Evolutionary conservation across 495 filamentous ascomycete genomes (phyloP).

Genomic region (Annulohypoxylon maeteangense): DNA sequence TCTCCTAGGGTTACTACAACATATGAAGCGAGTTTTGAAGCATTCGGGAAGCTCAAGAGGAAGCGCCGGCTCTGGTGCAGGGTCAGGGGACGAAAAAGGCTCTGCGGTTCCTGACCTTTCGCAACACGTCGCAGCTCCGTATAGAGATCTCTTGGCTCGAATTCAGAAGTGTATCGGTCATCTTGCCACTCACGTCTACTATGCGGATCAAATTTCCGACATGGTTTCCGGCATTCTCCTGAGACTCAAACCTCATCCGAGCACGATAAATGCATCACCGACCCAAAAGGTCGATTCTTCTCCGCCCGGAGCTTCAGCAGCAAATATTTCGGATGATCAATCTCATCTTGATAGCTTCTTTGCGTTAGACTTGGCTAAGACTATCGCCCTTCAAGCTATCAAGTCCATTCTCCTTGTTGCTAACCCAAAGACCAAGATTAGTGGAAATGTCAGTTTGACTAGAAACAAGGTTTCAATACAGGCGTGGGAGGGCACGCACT

Average conservation of each 20-base stretch:
- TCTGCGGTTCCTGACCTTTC: conserved; percentile 38
- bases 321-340: conserved; percentile 50
- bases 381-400: conserved; percentile 80
- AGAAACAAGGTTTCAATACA: conserved; percentile 78
- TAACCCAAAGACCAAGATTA: conserved; percentile 70
- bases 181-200: conserved; percentile 93
- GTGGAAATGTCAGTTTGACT: conserved; percentile 68
- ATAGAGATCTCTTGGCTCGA: conserved; percentile 67
- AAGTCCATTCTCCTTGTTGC: conserved; percentile 83
- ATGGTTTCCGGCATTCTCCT: conserved; percentile 84
- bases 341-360: conserved; percentile 70
- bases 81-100: conserved; percentile 35
- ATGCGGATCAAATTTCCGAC: conserved; percentile 90
- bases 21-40: conserved; percentile 78
- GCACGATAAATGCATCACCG: conserved; percentile 52
- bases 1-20: conserved; percentile 80
- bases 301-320: conserved; percentile 42
- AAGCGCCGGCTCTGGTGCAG: conserved; percentile 42
- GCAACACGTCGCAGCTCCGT: conserved; percentile 45
- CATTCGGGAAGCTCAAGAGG: conserved; percentile 62
- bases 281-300: conserved; percentile 53
- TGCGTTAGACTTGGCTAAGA: conserved; percentile 75
- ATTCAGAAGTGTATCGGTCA: conserved; percentile 82
- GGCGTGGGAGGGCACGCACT: conserved; percentile 92
- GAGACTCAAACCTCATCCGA: conserved; percentile 73